Evolutionary conservation across 257 asterid species (phyloP).

Genomic region (Paraleonurus japonicus): DNA sequence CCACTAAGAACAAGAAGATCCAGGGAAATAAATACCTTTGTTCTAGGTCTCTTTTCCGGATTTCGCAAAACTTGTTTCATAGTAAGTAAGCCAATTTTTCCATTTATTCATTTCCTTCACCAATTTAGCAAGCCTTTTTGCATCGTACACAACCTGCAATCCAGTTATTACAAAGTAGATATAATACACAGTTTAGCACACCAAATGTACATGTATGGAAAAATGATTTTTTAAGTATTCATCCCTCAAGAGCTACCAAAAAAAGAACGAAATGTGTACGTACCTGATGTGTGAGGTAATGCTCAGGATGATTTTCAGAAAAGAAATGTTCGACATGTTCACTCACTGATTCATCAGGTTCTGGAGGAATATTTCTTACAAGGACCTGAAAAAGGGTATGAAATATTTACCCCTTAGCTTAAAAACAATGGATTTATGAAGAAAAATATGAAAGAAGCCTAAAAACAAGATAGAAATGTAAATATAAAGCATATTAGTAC

Average conservation of each 20-base stretch:
- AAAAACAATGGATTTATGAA: neutral
- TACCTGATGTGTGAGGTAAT: conserved; percentile 80
- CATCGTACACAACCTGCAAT: conserved; percentile 68
- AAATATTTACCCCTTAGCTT: neutral
- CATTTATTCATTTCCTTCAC: conserved; percentile 62
- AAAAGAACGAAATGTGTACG: conserved; percentile 9
- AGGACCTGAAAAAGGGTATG: conserved; percentile 61
- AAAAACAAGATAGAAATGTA: neutral
- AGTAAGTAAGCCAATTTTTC: conserved; percentile 73
- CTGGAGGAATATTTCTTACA: conserved; percentile 90
- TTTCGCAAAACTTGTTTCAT: conserved; percentile 69
- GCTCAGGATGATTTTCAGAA: conserved; percentile 80
- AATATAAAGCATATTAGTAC: conserved; percentile 3
- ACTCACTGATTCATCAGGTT: conserved; percentile 76
- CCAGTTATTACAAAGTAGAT: conserved; percentile 22
- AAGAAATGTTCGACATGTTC: conserved; percentile 95
- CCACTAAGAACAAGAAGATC: neutral
- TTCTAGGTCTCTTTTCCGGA: conserved; percentile 54
- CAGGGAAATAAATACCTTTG: conserved; percentile 49
- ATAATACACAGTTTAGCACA: conserved; percentile 3
- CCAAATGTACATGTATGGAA: neutral
- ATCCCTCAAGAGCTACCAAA: neutral
- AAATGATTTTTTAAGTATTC: neutral
- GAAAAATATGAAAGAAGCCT: neutral
- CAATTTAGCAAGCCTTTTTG: conserved; percentile 57